A percentile compares a stretch with the other conserved stretches of the same genome.
These are phyloP conservation scores for Exophiala oligosperma DNA, from an alignment of 2,329 filamentous ascomycete genomes.

Conservation along the genomic window DNA sequence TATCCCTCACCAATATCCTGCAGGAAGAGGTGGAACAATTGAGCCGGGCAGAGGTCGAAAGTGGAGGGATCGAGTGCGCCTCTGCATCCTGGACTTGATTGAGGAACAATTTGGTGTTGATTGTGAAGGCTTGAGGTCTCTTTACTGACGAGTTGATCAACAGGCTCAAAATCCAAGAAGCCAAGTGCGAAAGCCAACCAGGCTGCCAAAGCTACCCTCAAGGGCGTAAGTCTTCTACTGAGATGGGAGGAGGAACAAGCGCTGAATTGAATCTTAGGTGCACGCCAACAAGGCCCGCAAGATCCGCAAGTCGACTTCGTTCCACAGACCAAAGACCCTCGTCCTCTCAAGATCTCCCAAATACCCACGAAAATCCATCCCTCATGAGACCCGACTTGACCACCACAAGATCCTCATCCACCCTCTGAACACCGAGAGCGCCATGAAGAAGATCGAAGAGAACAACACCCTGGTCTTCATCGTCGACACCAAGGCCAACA, in stretches of 20 bases:
- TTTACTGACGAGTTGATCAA: constrained; percentile 7
- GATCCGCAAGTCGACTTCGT: constrained; percentile 87
- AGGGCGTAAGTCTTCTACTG: constrained; percentile 70
- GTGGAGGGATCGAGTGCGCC: neutral
- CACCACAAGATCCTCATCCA: constrained; percentile 97
- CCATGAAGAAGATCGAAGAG: constrained; percentile 99
- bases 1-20: neutral
- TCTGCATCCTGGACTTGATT: neutral
- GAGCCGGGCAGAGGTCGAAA: neutral
- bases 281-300: constrained; percentile 87
- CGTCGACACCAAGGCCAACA: constrained; percentile 96
- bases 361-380: constrained; percentile 95
- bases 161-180: constrained; percentile 54
- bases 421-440: constrained; percentile 98
- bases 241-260: constrained; percentile 6
- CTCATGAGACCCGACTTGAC: constrained; percentile 86
- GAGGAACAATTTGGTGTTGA: neutral
- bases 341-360: constrained; percentile 86
- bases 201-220: constrained; percentile 93
- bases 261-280: constrained; percentile 48
- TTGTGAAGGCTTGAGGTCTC: neutral
- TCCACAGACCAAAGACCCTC: constrained; percentile 98
- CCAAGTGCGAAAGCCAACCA: constrained; percentile 74
- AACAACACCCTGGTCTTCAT: constrained; percentile 99
- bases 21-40: neutral